Base-by-base conservation (phyloP, 805 yeast genomes). In the Candida coleopterorum region DNA sequence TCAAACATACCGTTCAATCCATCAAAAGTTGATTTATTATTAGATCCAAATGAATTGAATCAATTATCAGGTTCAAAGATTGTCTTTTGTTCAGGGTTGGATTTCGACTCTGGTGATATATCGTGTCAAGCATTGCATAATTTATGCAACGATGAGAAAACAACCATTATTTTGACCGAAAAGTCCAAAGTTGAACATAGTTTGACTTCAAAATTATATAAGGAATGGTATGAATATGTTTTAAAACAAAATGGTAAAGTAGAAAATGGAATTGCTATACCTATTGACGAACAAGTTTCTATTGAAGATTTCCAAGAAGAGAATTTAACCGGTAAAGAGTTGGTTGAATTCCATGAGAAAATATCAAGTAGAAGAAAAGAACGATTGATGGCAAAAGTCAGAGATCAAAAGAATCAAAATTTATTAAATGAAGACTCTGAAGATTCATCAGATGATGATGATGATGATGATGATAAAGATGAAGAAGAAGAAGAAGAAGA, bases 111-210 rank as follows among this genome's bases (percentile, higher is more conserved):
- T 29, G 96, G 95, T 2, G 74, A 80, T 4, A 61, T 74, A 16
- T 66, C 85, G 0, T 65, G 75, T 25, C 71, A 72, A 32, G 75
- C 66, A 21, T 65, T 75, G 35, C 72, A 55, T 41, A 71, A 59
- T 37, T 59, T 88, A 14, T 81, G 93, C 49, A 67, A 67, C 9
- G 79, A 75, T 44, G 82, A 78, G 18, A 75, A 74, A 37, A 78
- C 85, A 1, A 79, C 94, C 0, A 69, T 89, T 1, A 63, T 93
- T 1, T 53, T 93, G 37, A 87, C 96, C 0, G 95, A 87, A 45
- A 68, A 71, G 41, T 68, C 82, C 0, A 67, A 67, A 29, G 56
- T 49, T 37, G 60, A 60, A 4, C 49, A 51, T 2, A 68, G 84
- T 14, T 51, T 77, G 6, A 77, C 75, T 15, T 59, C 68, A 18